These are phyloP conservation scores for Sphaerulina vaccinii DNA, from an alignment of 2,329 filamentous ascomycete species.

Conservation along the genomic window DNA sequence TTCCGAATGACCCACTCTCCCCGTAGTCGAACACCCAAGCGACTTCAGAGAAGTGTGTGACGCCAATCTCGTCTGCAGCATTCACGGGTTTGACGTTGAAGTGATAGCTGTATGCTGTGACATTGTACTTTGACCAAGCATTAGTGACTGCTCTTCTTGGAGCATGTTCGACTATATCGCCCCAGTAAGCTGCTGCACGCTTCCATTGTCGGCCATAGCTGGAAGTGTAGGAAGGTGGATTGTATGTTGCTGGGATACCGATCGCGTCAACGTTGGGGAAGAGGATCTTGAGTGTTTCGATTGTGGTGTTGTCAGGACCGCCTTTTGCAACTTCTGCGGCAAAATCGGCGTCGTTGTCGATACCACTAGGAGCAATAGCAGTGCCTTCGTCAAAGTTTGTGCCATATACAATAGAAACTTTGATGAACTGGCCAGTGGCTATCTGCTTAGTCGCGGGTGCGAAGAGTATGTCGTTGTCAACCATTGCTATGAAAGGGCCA, in stretches of 20 bases:
- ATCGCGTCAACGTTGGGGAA: background rate
- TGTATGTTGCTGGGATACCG: background rate
- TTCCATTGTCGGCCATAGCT: too few species aligned
- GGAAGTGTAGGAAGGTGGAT: background rate
- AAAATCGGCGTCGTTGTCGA: background rate
- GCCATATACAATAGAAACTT: too few species aligned
- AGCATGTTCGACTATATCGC: too few species aligned
- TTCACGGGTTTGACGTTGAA: constrained; percentile 3
- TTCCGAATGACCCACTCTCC: background rate
- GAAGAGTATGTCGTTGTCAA: background rate
- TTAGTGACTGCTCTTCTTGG: too few species aligned
- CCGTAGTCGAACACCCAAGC: constrained; percentile 1
- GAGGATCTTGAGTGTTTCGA: too few species aligned
- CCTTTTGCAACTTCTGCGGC: background rate
- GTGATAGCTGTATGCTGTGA: background rate
- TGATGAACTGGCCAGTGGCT: too few species aligned
- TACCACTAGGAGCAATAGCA: too few species aligned
- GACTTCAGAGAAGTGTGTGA: constrained; percentile 1
- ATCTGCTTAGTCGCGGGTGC: too few species aligned
- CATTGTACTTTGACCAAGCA: too few species aligned
- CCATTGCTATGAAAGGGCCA: background rate
- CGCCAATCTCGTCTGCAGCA: background rate
- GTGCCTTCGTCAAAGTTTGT: background rate
- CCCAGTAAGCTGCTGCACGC: too few species aligned
- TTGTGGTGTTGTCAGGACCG: background rate